A percentile compares a stretch with the other conserved stretches of the same genome.
phyloP scores from a whole-genome alignment of 108 stramenopile genomes.

The Epithemia pelagica region DNA sequence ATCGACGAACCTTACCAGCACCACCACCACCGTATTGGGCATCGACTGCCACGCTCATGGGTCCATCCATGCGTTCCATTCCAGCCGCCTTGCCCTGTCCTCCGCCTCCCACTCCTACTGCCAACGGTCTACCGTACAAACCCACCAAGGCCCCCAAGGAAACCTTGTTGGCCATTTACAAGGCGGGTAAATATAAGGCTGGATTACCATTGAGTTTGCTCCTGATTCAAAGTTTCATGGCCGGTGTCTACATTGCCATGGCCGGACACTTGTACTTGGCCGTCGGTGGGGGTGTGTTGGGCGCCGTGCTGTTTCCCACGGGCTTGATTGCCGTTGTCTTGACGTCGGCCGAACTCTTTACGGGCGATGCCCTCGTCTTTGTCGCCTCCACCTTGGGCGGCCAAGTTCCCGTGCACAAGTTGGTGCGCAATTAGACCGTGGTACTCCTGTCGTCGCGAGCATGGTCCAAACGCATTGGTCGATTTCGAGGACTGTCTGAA shows the following conservation, averaged over 20 bases:
- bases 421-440: slow-evolving; percentile 38
- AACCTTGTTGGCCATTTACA: slow-evolving; percentile 29
- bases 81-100: no score
- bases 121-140: no score
- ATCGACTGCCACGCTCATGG: no score
- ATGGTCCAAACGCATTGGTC: no score
- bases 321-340: slow-evolving; percentile 30
- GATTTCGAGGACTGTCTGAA: no score
- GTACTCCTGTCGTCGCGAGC: no score
- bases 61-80: no score
- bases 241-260: slow-evolving; percentile 33
- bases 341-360: slow-evolving; percentile 34
- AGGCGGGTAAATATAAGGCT: slow-evolving; percentile 33
- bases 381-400: slow-evolving; percentile 20
- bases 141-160: slow-evolving; percentile 31
- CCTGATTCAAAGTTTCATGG: slow-evolving; percentile 34
- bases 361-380: slow-evolving; percentile 39
- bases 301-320: slow-evolving; percentile 24
- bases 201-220: slow-evolving; percentile 17
- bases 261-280: slow-evolving; percentile 32
- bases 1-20: no score
- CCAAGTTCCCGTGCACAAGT: slow-evolving; percentile 12
- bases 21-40: no score
- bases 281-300: slow-evolving; percentile 24
- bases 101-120: no score